phyloP scores from a whole-genome alignment of 2,329 filamentous ascomycete genomes.

The Neonectria faginata region DNA sequence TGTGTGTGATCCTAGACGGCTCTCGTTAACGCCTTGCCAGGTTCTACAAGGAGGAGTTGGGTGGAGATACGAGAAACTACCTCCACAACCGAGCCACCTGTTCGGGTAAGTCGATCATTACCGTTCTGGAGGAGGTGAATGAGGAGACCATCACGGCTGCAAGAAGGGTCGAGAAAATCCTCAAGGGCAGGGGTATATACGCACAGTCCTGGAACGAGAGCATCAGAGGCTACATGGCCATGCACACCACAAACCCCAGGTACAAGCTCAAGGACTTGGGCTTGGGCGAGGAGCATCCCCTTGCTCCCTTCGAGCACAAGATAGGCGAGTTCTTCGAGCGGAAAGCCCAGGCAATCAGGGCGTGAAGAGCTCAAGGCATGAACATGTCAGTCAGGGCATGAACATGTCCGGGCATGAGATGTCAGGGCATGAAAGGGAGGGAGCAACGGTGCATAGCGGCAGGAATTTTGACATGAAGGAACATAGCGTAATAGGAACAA shows the following conservation, averaged over 20 bases:
- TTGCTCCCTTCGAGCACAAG: constrained; percentile 18
- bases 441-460: too few relatives aligned
- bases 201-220: constrained; percentile 21
- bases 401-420: too few relatives aligned
- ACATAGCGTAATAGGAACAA: background rate
- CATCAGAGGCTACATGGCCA: constrained; percentile 20
- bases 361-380: background rate
- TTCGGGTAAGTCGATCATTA: constrained; percentile 15
- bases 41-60: constrained; percentile 23
- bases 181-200: constrained; percentile 23
- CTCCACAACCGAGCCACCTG: constrained; percentile 16
- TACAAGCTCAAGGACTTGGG: constrained; percentile 19
- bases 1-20: background rate
- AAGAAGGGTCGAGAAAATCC: constrained; percentile 16
- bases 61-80: constrained; percentile 20
- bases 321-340: constrained; percentile 17
- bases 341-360: background rate
- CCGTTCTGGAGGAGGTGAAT: constrained; percentile 10
- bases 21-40: background rate
- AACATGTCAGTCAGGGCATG: too few relatives aligned
- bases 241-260: constrained; percentile 24
- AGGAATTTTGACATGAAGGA: background rate
- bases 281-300: constrained; percentile 17
- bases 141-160: constrained; percentile 16
- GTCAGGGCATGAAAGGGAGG: background rate